Percentiles rank a stretch among this genome's conserved stretches.
phyloP scores from a whole-genome alignment of 2,329 filamentous ascomycete species.

The Clonostachys chloroleuca region DNA sequence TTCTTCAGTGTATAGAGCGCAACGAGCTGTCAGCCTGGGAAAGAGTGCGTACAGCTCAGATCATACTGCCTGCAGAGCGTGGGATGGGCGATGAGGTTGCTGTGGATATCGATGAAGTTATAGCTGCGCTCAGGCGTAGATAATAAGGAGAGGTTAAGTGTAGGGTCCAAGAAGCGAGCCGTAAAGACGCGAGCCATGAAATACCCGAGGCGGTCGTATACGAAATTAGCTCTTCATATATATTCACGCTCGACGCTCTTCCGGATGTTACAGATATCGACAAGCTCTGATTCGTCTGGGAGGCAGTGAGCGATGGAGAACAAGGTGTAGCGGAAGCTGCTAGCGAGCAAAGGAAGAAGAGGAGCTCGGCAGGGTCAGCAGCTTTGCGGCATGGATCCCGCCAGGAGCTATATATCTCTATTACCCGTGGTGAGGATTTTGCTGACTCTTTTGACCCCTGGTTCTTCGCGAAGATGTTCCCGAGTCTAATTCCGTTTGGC shows the following conservation, averaged over 20 bases:
- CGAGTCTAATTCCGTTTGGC: slow-evolving; percentile 6
- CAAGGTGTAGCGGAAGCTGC: too few species aligned
- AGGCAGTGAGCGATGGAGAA: background rate
- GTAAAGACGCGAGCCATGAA: too few species aligned
- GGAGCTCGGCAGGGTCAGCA: too few species aligned
- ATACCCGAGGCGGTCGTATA: too few species aligned
- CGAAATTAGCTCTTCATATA: slow-evolving; percentile 3
- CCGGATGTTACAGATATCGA: slow-evolving; percentile 1
- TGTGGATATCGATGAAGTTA: slow-evolving; percentile 5
- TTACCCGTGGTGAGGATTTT: slow-evolving; percentile 4
- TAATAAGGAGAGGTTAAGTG: too few species aligned
- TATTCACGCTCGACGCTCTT: slow-evolving; percentile 2
- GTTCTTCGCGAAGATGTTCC: slow-evolving; percentile 10
- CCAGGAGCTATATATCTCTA: slow-evolving; percentile 2
- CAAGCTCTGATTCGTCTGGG: background rate
- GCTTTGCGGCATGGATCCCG: background rate
- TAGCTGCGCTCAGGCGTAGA: slow-evolving; percentile 1
- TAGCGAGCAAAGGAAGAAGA: too few species aligned
- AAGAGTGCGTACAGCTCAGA: slow-evolving; percentile 4
- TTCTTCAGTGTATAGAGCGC: slow-evolving; percentile 6
- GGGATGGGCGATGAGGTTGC: slow-evolving; percentile 1
- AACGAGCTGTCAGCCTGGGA: slow-evolving; percentile 6
- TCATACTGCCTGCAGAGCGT: slow-evolving; percentile 6
- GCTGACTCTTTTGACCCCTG: slow-evolving; percentile 5
- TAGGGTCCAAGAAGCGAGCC: background rate